Base-by-base conservation (phyloP, 2,329 filamentous ascomycete species). In the Pseudogymnoascus sp. region DNA sequence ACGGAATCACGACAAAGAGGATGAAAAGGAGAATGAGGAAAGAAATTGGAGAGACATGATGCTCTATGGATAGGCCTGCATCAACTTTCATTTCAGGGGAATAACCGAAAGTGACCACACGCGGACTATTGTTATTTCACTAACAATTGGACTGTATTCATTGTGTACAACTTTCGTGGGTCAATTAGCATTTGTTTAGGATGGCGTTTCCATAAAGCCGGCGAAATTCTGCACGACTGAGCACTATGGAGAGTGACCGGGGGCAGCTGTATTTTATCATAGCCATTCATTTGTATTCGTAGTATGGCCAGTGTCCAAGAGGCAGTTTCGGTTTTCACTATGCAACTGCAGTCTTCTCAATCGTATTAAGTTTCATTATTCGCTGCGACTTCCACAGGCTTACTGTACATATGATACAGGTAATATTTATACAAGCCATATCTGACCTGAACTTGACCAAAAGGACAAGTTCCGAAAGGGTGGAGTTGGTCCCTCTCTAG, bases 361-460 rank as follows among this genome's bases (percentile, higher is more conserved):
- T 5, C 49, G n/a, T 34, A 56, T 56, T 34, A 56, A 34, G 9
- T 21, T 56, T 34, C 49, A 56, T 56, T 56, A 56, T 56, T 56
- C 28, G 49, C 49, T 56, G 49, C 34, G 28, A 18, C 49, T 36
- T 34, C 2, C 49, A 56, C 49, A 56, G 49, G 49, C 49, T 56
- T 56, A 31, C 28, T 31, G 28, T 49, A 53, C 14, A 53, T 53
- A 53, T 53, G 9, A 56, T 56, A 56, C 49, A 56, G 49, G 5
- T 56, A 6, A 12, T 56, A 56, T 36, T 56, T 9, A 34, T 56
- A 56, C 49, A 56, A 56, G 49, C 21, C 49, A 56, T 56, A 34
- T 56, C 16, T 34, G 49, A 56, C 49, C 11, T n/a, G 49, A 56
- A 56, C 49, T 56, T 34, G 49, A 18, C 5, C 25, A 16, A 18